A percentile compares a stretch with the other conserved stretches of the same genome.
Conservation (phyloP, 495 filamentous ascomycete genomes). For the Choiromyces venosus region DNA sequence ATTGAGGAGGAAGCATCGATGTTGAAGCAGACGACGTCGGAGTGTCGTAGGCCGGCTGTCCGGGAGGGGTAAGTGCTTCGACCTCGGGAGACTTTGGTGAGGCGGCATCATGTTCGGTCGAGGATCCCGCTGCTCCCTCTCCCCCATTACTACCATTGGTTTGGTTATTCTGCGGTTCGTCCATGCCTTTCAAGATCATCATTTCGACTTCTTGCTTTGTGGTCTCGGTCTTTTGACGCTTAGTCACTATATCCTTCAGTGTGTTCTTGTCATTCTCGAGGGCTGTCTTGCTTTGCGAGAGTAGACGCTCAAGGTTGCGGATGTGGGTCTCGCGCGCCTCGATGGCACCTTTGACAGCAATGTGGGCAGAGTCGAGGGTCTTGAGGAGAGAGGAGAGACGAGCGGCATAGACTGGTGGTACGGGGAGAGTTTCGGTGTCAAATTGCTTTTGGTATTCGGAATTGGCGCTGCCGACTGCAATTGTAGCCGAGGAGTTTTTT, state of each 20-base stretch:
- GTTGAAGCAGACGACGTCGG: conserved; percentile 36
- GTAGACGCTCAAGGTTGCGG: conserved; percentile 70
- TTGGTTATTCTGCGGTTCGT: conserved; percentile 45
- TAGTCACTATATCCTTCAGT: conserved; percentile 53
- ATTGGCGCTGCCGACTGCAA: conserved; percentile 61
- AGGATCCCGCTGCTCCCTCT: conserved; percentile 40
- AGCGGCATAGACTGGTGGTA: conserved; percentile 84
- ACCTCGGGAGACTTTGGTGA: conserved; percentile 62
- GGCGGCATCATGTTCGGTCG: conserved; percentile 42
- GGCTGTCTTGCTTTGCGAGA: conserved; percentile 66
- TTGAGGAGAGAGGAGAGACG: conserved; percentile 81
- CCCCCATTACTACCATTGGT: conserved; percentile 41
- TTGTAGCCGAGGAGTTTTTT: conserved; percentile 56
- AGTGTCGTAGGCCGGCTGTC: conserved; percentile 42
- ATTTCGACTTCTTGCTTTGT: conserved; percentile 84
- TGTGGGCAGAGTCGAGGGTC: conserved; percentile 82
- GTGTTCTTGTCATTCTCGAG: conserved; percentile 63
- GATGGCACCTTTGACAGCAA: conserved; percentile 81
- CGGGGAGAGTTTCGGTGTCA: conserved; percentile 59
- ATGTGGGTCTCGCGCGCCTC: conserved; percentile 76
- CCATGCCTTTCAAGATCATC: conserved; percentile 74
- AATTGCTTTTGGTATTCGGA: conserved; percentile 75
- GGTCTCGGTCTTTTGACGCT: conserved; percentile 61
- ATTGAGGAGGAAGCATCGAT: conserved; percentile 45
- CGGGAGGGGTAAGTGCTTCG: conserved; percentile 77